phyloP scores from a whole-genome alignment of 1,284 basidiomycete genomes.

The Fomitopsis betulina region DNA sequence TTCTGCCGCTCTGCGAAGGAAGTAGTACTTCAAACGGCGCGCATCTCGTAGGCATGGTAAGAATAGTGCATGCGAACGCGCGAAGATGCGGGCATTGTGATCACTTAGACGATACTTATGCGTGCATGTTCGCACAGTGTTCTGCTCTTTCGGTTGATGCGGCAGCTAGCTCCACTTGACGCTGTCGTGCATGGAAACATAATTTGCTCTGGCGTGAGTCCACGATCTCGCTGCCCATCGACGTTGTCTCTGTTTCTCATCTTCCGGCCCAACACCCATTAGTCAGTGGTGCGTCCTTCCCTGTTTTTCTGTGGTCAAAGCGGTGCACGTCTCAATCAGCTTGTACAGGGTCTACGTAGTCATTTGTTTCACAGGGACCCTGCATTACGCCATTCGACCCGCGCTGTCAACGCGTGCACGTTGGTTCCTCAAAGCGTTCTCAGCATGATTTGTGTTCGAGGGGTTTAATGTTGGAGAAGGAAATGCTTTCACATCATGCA shows the following conservation, averaged over 20 bases:
- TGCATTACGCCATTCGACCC: not conserved
- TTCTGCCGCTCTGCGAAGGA: too few species aligned
- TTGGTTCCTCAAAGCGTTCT: not conserved
- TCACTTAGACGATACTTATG: not conserved
- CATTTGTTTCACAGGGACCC: not conserved
- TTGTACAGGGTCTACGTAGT: not conserved
- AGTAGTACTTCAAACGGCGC: too few species aligned
- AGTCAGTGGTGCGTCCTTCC: not conserved
- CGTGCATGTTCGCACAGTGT: not conserved
- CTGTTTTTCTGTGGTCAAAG: not conserved
- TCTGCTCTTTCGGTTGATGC: not conserved
- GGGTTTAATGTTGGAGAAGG: not conserved
- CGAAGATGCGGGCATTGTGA: not conserved
- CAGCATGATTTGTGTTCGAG: not conserved
- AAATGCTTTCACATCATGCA: not conserved
- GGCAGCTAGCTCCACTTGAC: not conserved
- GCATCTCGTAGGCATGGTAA: too few species aligned
- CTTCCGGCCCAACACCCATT: too few species aligned
- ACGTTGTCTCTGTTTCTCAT: too few species aligned
- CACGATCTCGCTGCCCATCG: not conserved
- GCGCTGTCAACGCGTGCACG: not conserved
- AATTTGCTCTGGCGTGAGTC: not conserved
- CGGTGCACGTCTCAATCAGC: not conserved
- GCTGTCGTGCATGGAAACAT: not conserved
- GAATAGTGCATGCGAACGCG: too few species aligned